Percentiles rank a stretch among this genome's conserved stretches.
Conservation (phyloP, 305 asterid genomes). For the Salvia sclarea region DNA sequence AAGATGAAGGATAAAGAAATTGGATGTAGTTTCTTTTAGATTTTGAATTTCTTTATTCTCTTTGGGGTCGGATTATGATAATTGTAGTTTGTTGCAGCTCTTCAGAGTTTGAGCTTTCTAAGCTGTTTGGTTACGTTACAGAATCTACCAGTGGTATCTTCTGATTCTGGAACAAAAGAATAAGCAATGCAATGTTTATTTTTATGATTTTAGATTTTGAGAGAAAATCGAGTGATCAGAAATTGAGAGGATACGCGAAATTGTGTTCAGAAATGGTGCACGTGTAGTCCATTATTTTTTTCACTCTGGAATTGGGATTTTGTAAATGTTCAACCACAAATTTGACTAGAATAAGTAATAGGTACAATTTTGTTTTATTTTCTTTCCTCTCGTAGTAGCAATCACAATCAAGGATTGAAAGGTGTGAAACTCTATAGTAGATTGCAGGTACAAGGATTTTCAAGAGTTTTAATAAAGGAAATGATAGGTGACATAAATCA, state of each 20-base stretch:
- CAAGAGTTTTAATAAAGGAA: not conserved
- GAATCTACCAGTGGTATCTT: slow-evolving; percentile 40
- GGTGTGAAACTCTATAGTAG: not conserved
- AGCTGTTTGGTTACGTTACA: not conserved
- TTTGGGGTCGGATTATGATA: slow-evolving; percentile 12
- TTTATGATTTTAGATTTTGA: not conserved
- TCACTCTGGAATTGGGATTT: not conserved
- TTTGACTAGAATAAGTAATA: not conserved
- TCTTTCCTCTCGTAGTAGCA: not conserved
- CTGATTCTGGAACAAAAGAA: slow-evolving; percentile 29
- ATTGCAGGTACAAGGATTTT: not conserved
- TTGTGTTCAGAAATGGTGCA: slow-evolving; percentile 46
- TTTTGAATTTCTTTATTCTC: not conserved
- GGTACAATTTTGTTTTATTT: not conserved
- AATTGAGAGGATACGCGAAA: slow-evolving; percentile 25
- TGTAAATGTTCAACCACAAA: slow-evolving; percentile 11
- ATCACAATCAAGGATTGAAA: not conserved
- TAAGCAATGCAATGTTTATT: slow-evolving; percentile 2
- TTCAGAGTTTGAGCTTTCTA: not conserved
- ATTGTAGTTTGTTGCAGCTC: not conserved
- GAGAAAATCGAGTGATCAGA: slow-evolving; percentile 32
- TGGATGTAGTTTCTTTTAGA: not conserved
- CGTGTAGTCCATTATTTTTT: slow-evolving; percentile 32
- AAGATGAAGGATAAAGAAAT: slow-evolving; percentile 18
- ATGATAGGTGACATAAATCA: not conserved